Base-by-base conservation (phyloP, 805 yeast genomes). In the Metschnikowia picachoensis region DNA sequence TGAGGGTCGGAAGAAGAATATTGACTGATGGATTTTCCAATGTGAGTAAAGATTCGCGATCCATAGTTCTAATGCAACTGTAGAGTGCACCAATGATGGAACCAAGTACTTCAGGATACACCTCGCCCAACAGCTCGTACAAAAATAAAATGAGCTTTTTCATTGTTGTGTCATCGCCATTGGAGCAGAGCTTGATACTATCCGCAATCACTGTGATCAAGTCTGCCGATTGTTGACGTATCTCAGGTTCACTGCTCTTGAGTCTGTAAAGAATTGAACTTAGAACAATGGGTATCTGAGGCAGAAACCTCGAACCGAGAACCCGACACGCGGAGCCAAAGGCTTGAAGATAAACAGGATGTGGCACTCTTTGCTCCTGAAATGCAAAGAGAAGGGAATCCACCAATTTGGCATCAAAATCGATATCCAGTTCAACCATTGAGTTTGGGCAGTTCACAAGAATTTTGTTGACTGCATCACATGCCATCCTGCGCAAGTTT, bases 81-180 rank as follows among this genome's bases (percentile, higher is more conserved):
- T 76, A 66, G 55, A 92, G 65, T 0, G 96, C 96, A 14, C 78
- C 77, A 13, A 94, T 67, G 2, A 92, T 77, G 0, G 97, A 86
- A 0, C 96, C 97, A 38, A 94, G 70, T 2, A 90, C 97, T 43
- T 90, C 96, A 0, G 99, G 99, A 53, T 82, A 89, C 6, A 85
- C 92, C 60, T 94, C 99, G 15, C 99, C 99, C 9, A 94, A 72
- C 12, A 94, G 85, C 62, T 94, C 99, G 62, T 85, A 89, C 30
- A 94, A 68, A 13, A 91, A 83, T 17, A 86, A 76, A 5, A 90
- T 82, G 44, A 92, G 68, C 56, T 85, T 85, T 46, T 75, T 74
- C 50, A 92, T 60, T 43, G 87, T 65, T 11, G 76, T 82, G 31
- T 75, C 77, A 57, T 87, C 85, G 16, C 60, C 66, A 16, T 58